Evolutionary conservation across 371 early-diverging fungal genomes (phyloP).

Genomic region (Mucor saturninus): DNA sequence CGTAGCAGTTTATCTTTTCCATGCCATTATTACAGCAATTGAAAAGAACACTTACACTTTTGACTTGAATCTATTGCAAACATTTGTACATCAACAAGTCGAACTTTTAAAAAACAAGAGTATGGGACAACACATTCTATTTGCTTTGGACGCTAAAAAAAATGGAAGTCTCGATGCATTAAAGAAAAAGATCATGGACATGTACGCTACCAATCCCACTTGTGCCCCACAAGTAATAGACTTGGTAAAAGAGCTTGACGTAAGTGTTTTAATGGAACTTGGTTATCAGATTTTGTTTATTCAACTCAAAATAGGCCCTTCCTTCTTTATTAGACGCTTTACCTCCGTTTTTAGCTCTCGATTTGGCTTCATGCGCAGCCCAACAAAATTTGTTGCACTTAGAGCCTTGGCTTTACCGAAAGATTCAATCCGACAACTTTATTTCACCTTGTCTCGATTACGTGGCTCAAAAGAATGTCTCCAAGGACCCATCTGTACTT

Average conservation of each 20-base stretch:
- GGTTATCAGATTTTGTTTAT: too few relatives aligned
- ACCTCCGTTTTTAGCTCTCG: constrained; percentile 74
- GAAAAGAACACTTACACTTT: constrained; percentile 19
- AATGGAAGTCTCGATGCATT: constrained; percentile 12
- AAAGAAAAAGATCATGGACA: constrained; percentile 63
- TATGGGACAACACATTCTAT: neutral
- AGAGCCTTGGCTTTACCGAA: constrained; percentile 79
- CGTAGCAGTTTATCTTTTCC: constrained; percentile 22
- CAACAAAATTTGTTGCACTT: constrained; percentile 77
- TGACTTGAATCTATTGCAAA: constrained; percentile 22
- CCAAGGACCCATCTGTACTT: constrained; percentile 62
- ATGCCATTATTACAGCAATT: constrained; percentile 14
- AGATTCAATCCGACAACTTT: constrained; percentile 60
- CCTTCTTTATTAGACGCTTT: constrained; percentile 73
- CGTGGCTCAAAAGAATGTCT: constrained; percentile 66
- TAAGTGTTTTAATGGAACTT: constrained; percentile 52
- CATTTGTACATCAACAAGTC: constrained; percentile 2
- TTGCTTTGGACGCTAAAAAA: neutral
- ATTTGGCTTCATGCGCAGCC: constrained; percentile 81
- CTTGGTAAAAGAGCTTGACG: constrained; percentile 66
- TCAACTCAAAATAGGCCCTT: constrained; percentile 54
- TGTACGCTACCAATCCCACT: constrained; percentile 74
- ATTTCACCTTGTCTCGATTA: constrained; percentile 76
- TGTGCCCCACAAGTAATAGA: constrained; percentile 77
- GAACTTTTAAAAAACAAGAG: neutral